phyloP scores from a whole-genome alignment of 805 yeast genomes.

The Yamadazyma takamatsuzukensis region DNA sequence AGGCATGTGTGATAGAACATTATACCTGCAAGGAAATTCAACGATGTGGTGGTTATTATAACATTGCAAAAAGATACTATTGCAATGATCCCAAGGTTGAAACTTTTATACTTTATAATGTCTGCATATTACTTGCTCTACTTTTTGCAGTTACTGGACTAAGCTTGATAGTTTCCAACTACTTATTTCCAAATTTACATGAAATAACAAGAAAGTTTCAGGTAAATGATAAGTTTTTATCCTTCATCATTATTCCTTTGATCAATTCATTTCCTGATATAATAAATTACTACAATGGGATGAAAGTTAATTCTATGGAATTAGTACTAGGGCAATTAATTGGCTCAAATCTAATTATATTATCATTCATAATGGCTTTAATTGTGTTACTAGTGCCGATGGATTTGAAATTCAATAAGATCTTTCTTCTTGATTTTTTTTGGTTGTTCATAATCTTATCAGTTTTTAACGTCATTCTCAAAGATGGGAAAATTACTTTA shows the following conservation, averaged over 20 bases:
- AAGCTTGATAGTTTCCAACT: slow-evolving; percentile 33
- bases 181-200: slow-evolving; percentile 27
- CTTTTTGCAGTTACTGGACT: slow-evolving; percentile 19
- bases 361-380: slow-evolving; percentile 32
- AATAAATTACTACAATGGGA: slow-evolving; percentile 29
- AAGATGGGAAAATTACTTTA: slow-evolving; percentile 32
- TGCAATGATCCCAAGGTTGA: slow-evolving; percentile 13
- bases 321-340: slow-evolving; percentile 36
- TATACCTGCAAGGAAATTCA: slow-evolving; percentile 10
- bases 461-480: slow-evolving; percentile 24
- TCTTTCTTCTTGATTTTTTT: slow-evolving; percentile 22
- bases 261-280: slow-evolving; percentile 37
- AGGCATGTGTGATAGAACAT: slow-evolving; percentile 1
- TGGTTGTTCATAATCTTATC: slow-evolving; percentile 26
- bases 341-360: slow-evolving; percentile 31
- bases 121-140: slow-evolving; percentile 12
- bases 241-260: slow-evolving; percentile 33
- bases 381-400: slow-evolving; percentile 25
- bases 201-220: slow-evolving; percentile 19
- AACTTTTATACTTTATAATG: slow-evolving; percentile 3
- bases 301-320: slow-evolving; percentile 25
- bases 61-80: slow-evolving; percentile 24
- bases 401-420: slow-evolving; percentile 15
- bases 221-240: slow-evolving; percentile 26
- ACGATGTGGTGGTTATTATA: slow-evolving; percentile 16